These are phyloP conservation scores for Saccharomycopsis fibuligera DNA, from an alignment of 805 yeast genomes.

Conservation along the genomic window DNA sequence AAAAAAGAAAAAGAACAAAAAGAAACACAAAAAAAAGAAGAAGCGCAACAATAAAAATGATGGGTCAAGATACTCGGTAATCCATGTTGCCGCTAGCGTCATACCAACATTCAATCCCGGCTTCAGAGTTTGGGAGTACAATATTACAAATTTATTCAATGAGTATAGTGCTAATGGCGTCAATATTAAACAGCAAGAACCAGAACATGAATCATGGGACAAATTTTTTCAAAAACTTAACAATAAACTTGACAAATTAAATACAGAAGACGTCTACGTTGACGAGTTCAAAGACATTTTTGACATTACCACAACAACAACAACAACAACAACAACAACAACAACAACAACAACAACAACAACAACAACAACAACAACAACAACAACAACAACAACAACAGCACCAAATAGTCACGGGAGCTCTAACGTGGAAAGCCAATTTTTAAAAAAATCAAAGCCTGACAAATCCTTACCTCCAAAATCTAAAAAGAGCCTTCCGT, in stretches of 20 bases:
- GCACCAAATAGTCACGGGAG: too few relatives aligned
- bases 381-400: too few relatives aligned
- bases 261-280: not conserved
- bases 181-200: slow-evolving; percentile 24
- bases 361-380: too few relatives aligned
- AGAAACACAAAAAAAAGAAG: slow-evolving; percentile 23
- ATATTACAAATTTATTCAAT: slow-evolving; percentile 48
- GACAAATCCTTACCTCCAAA: slow-evolving; percentile 60
- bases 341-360: too few relatives aligned
- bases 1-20: slow-evolving; percentile 2
- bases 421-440: slow-evolving; percentile 20
- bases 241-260: slow-evolving; percentile 24
- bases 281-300: slow-evolving; percentile 21
- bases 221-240: slow-evolving; percentile 47
- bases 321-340: too few relatives aligned
- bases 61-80: slow-evolving; percentile 52
- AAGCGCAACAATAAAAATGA: slow-evolving; percentile 22
- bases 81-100: slow-evolving; percentile 65
- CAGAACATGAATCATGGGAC: slow-evolving; percentile 49
- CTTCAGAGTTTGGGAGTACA: slow-evolving; percentile 81
- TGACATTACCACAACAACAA: too few relatives aligned
- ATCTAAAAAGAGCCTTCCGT: slow-evolving; percentile 29
- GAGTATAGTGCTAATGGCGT: not conserved
- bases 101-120: slow-evolving; percentile 86
- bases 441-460: slow-evolving; percentile 23